A percentile compares a stretch with the other conserved stretches of the same genome.
These are phyloP conservation scores for Tylopilus felleus DNA, from an alignment of 768 basidiomycete genomes.

Conservation along the genomic window DNA sequence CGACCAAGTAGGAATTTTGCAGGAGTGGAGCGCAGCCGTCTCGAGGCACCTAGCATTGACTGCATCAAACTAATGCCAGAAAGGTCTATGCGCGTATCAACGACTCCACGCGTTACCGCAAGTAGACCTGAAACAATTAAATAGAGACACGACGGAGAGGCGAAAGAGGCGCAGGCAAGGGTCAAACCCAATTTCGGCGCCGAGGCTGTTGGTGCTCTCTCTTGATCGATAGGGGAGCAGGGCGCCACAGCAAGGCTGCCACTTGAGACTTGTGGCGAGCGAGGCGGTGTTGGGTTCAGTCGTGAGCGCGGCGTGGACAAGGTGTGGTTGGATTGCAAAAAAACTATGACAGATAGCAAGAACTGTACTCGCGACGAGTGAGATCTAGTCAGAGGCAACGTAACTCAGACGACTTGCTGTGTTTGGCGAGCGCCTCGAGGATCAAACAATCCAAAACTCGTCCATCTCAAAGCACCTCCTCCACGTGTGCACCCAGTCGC, in stretches of 20 bases:
- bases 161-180: too few species aligned
- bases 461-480: neutral
- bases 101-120: too few species aligned
- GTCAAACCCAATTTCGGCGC: too few species aligned
- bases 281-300: neutral
- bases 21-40: neutral
- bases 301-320: neutral
- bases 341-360: neutral
- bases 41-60: neutral
- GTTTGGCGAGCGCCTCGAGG: constrained; percentile 1
- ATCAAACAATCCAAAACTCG: constrained; percentile 21
- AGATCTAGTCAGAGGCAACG: too few species aligned
- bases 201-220: too few species aligned
- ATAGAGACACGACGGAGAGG: too few species aligned
- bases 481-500: neutral
- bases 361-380: too few species aligned
- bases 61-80: too few species aligned
- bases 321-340: neutral
- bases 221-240: neutral
- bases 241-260: neutral
- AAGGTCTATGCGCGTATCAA: too few species aligned
- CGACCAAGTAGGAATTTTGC: neutral
- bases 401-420: too few species aligned
- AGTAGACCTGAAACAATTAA: too few species aligned
- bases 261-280: neutral